Percentiles rank a stretch among this genome's conserved stretches.
Conservation (phyloP, 2,329 filamentous ascomycete species). For the Ceratocystis huliohia region DNA sequence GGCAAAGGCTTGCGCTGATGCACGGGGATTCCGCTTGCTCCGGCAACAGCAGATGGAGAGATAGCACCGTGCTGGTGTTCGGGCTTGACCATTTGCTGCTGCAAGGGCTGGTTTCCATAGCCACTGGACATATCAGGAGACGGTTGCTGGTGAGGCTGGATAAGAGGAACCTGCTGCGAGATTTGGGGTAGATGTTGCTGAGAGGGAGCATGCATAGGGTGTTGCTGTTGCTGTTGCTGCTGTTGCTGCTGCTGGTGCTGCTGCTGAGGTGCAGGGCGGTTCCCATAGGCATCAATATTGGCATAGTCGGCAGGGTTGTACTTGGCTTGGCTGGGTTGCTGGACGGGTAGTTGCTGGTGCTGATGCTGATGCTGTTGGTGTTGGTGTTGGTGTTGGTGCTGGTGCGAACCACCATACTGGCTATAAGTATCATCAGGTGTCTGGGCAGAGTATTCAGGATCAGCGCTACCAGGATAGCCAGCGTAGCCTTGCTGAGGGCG, state of each 20-base stretch:
- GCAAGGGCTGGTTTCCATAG: constrained; percentile 26
- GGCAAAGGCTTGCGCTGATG: constrained; percentile 47
- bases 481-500: constrained; percentile 29
- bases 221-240: constrained; percentile 29
- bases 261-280: constrained; percentile 31
- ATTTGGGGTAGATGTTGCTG: constrained; percentile 15
- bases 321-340: constrained; percentile 42
- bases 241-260: constrained; percentile 24
- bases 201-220: constrained; percentile 21
- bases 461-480: constrained; percentile 20
- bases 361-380: constrained; percentile 25
- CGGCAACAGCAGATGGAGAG: constrained; percentile 26
- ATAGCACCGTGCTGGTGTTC: constrained; percentile 22
- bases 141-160: constrained; percentile 25
- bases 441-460: constrained; percentile 10
- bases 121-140: constrained; percentile 20
- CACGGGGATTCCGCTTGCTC: constrained; percentile 16
- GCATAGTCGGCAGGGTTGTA: constrained; percentile 74
- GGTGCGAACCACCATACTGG: constrained; percentile 24
- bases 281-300: constrained; percentile 39
- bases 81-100: constrained; percentile 31
- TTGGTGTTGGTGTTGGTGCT: constrained; percentile 25
- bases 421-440: constrained; percentile 14
- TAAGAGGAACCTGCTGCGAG: constrained; percentile 23
- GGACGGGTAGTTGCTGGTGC: constrained; percentile 28